Evolutionary conservation across 345 rosid species (phyloP), one percentile per base, ranked within the genome.

Genomic region (Kandelia obovata): DNA sequence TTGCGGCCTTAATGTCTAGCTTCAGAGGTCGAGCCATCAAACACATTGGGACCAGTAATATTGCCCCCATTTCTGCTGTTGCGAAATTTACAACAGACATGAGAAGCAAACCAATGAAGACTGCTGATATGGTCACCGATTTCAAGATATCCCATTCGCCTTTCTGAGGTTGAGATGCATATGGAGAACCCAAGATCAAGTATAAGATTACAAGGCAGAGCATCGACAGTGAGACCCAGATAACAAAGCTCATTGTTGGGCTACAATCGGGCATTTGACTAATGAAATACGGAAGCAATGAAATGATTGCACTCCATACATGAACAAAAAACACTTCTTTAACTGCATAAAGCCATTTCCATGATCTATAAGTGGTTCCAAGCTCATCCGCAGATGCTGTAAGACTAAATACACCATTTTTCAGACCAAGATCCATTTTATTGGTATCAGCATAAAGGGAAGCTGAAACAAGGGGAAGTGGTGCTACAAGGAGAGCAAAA

Each of bases 81-180:
- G 98, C 98, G 62, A 95, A 95, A 77, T 95, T 95, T 67, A 95
- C 87, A 67, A 95, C 78, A 2, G 96, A 95, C 98, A 95, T 92
- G 68, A 95, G 88, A 79, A 87, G 65, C 64, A 92, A 79, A 60
- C 99, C 96, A 37, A 90, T 88, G 85, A 90, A 88, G 32, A 82
- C 83, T 43, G 86, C 83, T 65, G 93, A 80, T 73, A 92, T 79
- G 6, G 96, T 95, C 66, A 81, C 99, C 57, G 99, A 88, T 80
- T 95, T 95, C 76, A 95, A 69, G 69, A 85, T 46, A 7, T 86
- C 79, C 94, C 96, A 90, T 67, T 88, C 78, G 34, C 68, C 76
- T 72, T 81, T 81, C 73, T 71, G 77, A 43, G 79, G 65, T 62
- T 61, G 70, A 71, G 66, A 62, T 46, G 73, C 57, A 70, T 73